These are phyloP conservation scores for Tolypocladium inflatum DNA, from an alignment of 2,329 filamentous ascomycete species.

Conservation along the genomic window DNA sequence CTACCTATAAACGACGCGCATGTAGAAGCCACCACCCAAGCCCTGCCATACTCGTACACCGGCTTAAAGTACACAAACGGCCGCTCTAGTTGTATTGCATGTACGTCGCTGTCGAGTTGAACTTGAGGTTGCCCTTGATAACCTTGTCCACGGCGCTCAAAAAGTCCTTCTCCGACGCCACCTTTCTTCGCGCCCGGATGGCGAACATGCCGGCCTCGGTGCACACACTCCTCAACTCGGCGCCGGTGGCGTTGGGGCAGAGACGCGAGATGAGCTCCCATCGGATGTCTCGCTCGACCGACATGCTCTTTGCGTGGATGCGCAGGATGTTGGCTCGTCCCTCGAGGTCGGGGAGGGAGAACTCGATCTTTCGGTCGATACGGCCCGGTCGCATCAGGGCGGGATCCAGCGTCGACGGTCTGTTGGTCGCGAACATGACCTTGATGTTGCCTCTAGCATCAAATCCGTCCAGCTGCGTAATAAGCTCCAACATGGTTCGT, in stretches of 20 bases:
- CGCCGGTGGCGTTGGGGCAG: conserved; percentile 94
- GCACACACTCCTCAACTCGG: conserved; percentile 90
- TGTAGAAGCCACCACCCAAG: conserved; percentile 14
- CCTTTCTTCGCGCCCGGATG: conserved; percentile 88
- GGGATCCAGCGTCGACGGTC: conserved; percentile 91
- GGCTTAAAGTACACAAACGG: conserved; percentile 15
- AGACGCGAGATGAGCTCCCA: conserved; percentile 98
- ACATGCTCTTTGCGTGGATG: conserved; percentile 99
- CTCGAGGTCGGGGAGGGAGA: conserved; percentile 93
- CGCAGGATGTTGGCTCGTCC: conserved; percentile 94
- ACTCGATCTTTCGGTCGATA: conserved; percentile 98
- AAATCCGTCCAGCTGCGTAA: conserved; percentile 94
- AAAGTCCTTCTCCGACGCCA: conserved; percentile 98
- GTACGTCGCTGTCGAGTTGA: conserved; percentile 96
- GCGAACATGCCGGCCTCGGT: conserved; percentile 99
- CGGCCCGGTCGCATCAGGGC: conserved; percentile 93
- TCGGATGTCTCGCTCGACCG: conserved; percentile 93
- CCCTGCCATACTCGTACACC: conserved; percentile 23
- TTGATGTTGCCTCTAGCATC: conserved; percentile 97
- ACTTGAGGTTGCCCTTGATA: conserved; percentile 98
- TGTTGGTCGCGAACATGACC: conserved; percentile 98
- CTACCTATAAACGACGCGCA: conserved; percentile 9
- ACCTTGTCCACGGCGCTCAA: conserved; percentile 97
- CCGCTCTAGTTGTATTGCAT: conserved; percentile 89
- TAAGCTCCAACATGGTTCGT: conserved; percentile 94